Conservation (phyloP, 1,284 basidiomycete genomes). For the Ustilago nuda region DNA sequence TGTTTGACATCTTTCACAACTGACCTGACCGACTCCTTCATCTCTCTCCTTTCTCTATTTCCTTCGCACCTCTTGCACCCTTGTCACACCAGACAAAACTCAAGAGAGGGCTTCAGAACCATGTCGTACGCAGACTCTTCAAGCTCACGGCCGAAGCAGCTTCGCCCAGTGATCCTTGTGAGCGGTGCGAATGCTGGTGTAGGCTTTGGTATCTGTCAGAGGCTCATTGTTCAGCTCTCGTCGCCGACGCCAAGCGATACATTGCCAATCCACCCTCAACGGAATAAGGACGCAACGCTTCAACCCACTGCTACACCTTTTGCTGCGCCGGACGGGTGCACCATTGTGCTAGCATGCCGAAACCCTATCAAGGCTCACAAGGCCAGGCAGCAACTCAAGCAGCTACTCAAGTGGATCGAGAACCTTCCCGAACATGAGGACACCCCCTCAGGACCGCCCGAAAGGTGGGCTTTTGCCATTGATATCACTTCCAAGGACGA, state of each 20-base stretch:
- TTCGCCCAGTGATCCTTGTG: conserved; percentile 64
- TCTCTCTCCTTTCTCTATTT: background rate
- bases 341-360: conserved; percentile 67
- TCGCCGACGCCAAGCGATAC: conserved; percentile 64
- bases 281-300: conserved; percentile 13
- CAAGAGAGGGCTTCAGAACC: background rate
- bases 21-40: background rate
- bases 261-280: conserved; percentile 42
- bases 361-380: conserved; percentile 68
- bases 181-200: conserved; percentile 68
- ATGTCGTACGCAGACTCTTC: conserved; percentile 29
- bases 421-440: conserved; percentile 59
- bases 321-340: conserved; percentile 65
- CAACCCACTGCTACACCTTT: conserved; percentile 61
- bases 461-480: conserved; percentile 50
- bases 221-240: conserved; percentile 67
- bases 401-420: conserved; percentile 55
- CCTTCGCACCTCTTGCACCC: background rate
- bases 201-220: conserved; percentile 67
- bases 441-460: conserved; percentile 49
- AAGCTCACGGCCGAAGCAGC: conserved; percentile 22
- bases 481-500: conserved; percentile 42
- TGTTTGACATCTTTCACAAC: background rate
- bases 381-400: conserved; percentile 58
- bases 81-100: background rate